These are phyloP conservation scores for Lenzites betulinus DNA, from an alignment of 768 basidiomycete genomes.

Conservation along the genomic window DNA sequence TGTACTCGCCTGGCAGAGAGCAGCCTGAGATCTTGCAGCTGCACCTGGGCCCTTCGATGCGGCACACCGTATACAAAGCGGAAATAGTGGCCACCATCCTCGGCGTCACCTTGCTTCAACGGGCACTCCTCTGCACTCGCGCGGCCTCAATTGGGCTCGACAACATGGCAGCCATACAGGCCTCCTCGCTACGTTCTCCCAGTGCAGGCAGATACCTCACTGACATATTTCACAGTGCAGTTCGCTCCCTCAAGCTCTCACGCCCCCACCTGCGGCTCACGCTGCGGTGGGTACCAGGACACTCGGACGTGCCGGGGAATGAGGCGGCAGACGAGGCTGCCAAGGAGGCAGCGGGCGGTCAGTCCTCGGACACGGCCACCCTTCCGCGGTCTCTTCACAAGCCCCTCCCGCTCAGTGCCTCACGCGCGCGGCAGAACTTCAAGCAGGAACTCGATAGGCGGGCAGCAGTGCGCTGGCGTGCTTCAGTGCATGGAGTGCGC, in stretches of 20 bases:
- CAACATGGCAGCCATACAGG: not conserved
- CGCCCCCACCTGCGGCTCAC: not conserved
- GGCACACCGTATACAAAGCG: too few species aligned
- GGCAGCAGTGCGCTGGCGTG: conserved; percentile 27
- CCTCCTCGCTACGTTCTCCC: conserved; percentile 27
- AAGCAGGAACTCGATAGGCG: too few species aligned
- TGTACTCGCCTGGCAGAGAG: too few species aligned
- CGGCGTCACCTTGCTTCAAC: too few species aligned
- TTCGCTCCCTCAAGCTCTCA: not conserved
- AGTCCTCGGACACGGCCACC: not conserved
- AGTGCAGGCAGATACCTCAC: not conserved
- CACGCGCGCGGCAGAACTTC: not conserved
- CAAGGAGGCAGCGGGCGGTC: not conserved
- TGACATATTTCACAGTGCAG: too few species aligned
- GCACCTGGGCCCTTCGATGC: too few species aligned
- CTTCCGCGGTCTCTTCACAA: not conserved
- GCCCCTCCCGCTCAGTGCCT: not conserved
- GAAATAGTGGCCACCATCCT: too few species aligned
- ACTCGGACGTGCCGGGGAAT: not conserved
- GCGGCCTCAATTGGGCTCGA: too few species aligned
- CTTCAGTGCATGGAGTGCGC: not conserved
- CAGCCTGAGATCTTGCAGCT: too few species aligned
- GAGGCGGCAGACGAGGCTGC: not conserved
- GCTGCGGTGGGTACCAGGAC: not conserved
- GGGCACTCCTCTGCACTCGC: too few species aligned